phyloP scores from a whole-genome alignment of 305 asterid species.

The Solanum aculeatissimum region DNA sequence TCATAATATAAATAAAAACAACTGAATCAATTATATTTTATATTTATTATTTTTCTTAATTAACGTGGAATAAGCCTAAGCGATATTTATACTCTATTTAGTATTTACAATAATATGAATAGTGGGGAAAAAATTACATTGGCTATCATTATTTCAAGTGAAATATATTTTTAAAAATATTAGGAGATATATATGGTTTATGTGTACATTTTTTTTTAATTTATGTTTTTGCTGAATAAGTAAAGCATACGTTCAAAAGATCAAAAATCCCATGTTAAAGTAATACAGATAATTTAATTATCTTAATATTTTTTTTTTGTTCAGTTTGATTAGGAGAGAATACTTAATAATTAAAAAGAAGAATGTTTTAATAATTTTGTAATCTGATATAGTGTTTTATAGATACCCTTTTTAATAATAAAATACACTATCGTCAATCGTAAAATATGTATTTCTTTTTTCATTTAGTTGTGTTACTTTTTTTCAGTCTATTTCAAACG shows the following conservation, averaged over 20 bases:
- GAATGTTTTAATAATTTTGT: neutral
- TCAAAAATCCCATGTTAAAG: neutral
- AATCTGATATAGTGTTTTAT: neutral
- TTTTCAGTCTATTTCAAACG: no score
- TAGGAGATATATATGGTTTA: neutral
- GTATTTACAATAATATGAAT: neutral
- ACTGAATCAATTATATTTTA: no score
- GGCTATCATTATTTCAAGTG: neutral
- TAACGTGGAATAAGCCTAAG: no score
- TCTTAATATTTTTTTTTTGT: neutral
- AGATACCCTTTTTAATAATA: neutral
- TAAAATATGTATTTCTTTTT: no score
- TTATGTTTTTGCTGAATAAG: neutral
- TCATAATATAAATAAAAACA: no score
- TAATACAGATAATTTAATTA: neutral
- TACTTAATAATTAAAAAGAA: neutral
- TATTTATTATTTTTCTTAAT: no score
- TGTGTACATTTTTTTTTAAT: neutral
- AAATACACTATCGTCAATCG: neutral
- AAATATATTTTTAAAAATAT: no score
- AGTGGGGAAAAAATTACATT: neutral
- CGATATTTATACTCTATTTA: neutral
- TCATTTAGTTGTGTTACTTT: no score
- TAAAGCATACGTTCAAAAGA: neutral
- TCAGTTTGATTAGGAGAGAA: neutral